Evolutionary conservation across 208 protist species (phyloP).

Genomic region (Crithidia bombi): DNA sequence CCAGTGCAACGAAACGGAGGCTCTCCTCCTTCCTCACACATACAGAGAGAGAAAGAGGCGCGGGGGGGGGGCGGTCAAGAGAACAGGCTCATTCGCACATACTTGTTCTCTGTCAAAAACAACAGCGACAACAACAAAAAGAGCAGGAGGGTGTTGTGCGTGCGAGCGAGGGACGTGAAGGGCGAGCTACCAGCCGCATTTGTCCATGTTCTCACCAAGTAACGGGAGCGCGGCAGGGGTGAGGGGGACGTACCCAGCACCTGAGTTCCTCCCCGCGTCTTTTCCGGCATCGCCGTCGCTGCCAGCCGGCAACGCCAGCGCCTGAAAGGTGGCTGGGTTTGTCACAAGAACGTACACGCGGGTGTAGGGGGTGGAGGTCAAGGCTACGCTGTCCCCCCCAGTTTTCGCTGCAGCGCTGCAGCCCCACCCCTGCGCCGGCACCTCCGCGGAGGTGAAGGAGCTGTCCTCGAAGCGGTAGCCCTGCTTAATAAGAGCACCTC

Average conservation of each 20-base stretch:
- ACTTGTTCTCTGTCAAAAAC: no score
- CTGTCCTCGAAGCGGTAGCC: conserved; percentile 44
- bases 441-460: not conserved
- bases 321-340: conserved; percentile 24
- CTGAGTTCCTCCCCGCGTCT: no score
- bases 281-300: not conserved
- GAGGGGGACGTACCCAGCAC: conserved; percentile 45
- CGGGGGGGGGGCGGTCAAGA: no score
- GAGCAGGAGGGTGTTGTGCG: no score
- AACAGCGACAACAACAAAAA: not conserved
- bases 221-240: conserved; percentile 30
- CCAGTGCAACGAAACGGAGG: no score
- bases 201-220: conserved; percentile 40
- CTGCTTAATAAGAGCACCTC: conserved; percentile 37
- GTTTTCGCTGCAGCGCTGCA: not conserved
- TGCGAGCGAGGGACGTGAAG: not conserved
- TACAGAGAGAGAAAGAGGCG: no score
- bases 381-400: not conserved
- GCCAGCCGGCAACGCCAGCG: conserved; percentile 18
- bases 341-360: conserved; percentile 55
- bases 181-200: conserved; percentile 43
- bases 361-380: conserved; percentile 2
- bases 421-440: conserved; percentile 16
- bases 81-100: no score
- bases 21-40: no score